Percentiles rank a stretch among this genome's conserved stretches.
Evolutionary conservation across 257 asterid species (phyloP).

Genomic region (Solanum tacnaense): DNA sequence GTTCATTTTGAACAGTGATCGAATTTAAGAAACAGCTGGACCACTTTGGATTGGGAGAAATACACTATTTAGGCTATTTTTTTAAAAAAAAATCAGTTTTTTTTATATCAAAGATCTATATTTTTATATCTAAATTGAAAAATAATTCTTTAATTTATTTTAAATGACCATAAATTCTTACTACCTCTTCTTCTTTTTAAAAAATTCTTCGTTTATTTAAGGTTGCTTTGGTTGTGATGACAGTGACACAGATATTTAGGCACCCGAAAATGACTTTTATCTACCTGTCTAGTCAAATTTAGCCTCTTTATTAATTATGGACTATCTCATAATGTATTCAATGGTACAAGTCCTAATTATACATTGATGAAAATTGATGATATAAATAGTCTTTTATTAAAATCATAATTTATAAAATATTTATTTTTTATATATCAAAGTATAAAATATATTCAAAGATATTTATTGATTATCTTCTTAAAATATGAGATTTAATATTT

Average conservation of each 20-base stretch:
- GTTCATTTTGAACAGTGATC: not conserved
- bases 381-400: not conserved
- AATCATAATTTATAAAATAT: not conserved
- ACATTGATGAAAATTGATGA: not conserved
- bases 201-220: too few species aligned
- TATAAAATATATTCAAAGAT: too few species aligned
- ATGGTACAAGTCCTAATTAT: not conserved
- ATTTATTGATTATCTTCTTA: not conserved
- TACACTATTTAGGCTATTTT: too few species aligned
- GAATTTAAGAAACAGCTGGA: not conserved
- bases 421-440: not conserved
- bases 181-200: not conserved
- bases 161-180: not conserved
- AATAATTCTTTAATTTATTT: too few species aligned
- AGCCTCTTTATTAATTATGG: not conserved
- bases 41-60: not conserved
- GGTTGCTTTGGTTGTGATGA: not conserved
- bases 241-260: not conserved
- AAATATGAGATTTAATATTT: not conserved
- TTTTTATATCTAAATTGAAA: not conserved
- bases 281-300: not conserved
- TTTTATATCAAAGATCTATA: not conserved
- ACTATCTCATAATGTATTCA: not conserved
- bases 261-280: not conserved
- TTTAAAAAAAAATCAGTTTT: too few species aligned